These are phyloP conservation scores for Backusella psychrophila DNA, from an alignment of 192 early-diverging fungal genomes.

Conservation along the genomic window DNA sequence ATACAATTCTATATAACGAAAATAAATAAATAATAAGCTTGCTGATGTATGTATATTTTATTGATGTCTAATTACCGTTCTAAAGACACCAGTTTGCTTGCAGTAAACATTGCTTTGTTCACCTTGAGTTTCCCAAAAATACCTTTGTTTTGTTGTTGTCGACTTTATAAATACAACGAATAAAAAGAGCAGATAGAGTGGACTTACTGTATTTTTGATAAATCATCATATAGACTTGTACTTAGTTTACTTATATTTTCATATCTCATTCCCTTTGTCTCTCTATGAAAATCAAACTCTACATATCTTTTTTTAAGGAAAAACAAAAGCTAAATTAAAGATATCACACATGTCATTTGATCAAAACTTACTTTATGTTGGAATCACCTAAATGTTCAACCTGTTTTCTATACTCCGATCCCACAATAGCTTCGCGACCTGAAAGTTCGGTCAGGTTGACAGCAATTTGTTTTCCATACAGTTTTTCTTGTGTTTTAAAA, in stretches of 20 bases:
- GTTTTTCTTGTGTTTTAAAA: conserved; percentile 46
- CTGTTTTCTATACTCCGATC: conserved; percentile 55
- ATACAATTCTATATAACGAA: conserved; percentile 74
- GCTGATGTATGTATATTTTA: not conserved
- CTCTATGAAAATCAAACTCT: conserved; percentile 93
- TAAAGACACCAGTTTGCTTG: conserved; percentile 39
- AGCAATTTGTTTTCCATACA: conserved; percentile 56
- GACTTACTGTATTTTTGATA: conserved; percentile 60
- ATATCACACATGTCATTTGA: not conserved
- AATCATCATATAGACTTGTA: conserved; percentile 62
- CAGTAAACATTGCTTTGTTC: conserved; percentile 32
- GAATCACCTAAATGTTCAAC: conserved; percentile 48
- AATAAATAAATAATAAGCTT: not conserved
- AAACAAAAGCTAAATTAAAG: not conserved
- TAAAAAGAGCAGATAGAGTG: not conserved
- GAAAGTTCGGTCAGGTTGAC: conserved; percentile 67
- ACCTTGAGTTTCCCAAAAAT: conserved; percentile 16
- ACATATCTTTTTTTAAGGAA: conserved; percentile 52
- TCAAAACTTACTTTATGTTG: conserved; percentile 41
- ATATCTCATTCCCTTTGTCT: conserved; percentile 90
- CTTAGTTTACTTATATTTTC: conserved; percentile 82
- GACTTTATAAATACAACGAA: not conserved
- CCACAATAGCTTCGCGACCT: conserved; percentile 66
- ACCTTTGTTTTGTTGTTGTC: not conserved
- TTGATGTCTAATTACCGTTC: conserved; percentile 35